Evolutionary conservation across 2,329 filamentous ascomycete species (phyloP), one percentile per base, ranked within the genome.

Genomic region (Cladophialophora immunda): DNA sequence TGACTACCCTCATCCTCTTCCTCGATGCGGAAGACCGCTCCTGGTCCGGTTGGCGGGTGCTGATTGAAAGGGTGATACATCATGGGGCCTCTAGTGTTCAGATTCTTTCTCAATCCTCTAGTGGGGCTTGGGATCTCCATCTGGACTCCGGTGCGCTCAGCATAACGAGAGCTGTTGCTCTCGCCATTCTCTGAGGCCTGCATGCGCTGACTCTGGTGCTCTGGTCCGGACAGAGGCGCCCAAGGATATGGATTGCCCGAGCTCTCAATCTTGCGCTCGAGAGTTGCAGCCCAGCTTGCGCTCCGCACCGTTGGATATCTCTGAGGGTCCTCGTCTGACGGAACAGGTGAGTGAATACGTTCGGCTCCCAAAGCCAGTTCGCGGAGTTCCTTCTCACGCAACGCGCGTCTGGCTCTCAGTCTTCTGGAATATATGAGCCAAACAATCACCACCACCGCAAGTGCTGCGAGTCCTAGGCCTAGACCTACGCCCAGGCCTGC

Each of bases 401-500:
- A 67, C 61, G 76, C 77, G 58, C 78, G 72, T 56, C 76, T 77
- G 25, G 74, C 75, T 15, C 76, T 78, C 15, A 82, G 81, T 68
- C 83, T 83, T n/a, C 81, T 81, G 34, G 79, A 81, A 64, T 84
- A 86, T 66, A 84, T 83, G 62, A 85, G 80, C 63, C 78, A 83
- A 22, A 85, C 71, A 0, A 86, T 27, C 1, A 84, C 70, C 0
- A 84, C 78, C 0, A 81, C 76, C 8, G 87, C 68, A 2, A 87
- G 73, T 1, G 86, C 79, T 0, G 85, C 79, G 1, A 90, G 74
- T 1, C 89, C 90, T 1, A 93, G 77, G 1, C 90, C 89, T 1
- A 92, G 75, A 0, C 90, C 90, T 1, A 90, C 78, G 0, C 89
- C 89, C 0, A 92, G 79, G 0, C 89, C 88, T 4, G 90, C 78